phyloP scores from a whole-genome alignment of 495 filamentous ascomycete genomes.

The Rusavskia elegans region DNA sequence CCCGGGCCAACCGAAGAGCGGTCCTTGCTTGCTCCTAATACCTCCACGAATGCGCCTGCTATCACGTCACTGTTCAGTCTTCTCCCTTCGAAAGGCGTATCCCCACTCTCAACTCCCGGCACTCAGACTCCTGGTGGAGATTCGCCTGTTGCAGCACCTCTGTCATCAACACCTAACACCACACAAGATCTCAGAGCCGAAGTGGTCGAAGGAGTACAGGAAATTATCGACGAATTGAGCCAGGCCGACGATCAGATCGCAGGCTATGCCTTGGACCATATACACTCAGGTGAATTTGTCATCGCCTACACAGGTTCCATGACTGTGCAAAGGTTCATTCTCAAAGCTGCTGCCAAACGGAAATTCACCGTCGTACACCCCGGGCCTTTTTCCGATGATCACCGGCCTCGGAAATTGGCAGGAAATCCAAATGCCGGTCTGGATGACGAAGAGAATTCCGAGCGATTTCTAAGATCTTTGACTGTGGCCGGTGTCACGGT shows the following conservation, averaged over 20 bases:
- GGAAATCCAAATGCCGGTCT: conserved; percentile 32
- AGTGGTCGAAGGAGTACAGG: conserved; percentile 72
- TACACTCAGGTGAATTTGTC: conserved; percentile 79
- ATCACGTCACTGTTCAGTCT: conserved; percentile 69
- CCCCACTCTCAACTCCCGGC: conserved; percentile 29
- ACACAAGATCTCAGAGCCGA: conserved; percentile 62
- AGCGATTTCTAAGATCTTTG: conserved; percentile 58
- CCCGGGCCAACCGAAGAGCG: conserved; percentile 22
- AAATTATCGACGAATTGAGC: conserved; percentile 80
- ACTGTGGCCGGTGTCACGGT: conserved; percentile 62
- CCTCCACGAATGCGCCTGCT: conserved; percentile 28
- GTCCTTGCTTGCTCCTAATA: conserved; percentile 33
- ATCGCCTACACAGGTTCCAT: conserved; percentile 66
- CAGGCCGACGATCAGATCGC: conserved; percentile 85
- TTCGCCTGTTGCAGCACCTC: conserved; percentile 7
- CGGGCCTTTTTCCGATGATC: conserved; percentile 53
- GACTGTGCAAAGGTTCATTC: conserved; percentile 72
- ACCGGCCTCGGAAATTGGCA: conserved; percentile 40
- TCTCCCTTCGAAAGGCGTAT: conserved; percentile 30
- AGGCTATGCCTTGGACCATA: conserved; percentile 69
- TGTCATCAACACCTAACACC: conserved; percentile 5
- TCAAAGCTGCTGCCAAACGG: conserved; percentile 68
- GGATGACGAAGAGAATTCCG: conserved; percentile 32
- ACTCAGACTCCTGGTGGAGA: conserved; percentile 25
- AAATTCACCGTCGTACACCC: conserved; percentile 78